phyloP scores from a whole-genome alignment of 2,329 filamentous ascomycete species.

The Colletotrichum graminicola region DNA sequence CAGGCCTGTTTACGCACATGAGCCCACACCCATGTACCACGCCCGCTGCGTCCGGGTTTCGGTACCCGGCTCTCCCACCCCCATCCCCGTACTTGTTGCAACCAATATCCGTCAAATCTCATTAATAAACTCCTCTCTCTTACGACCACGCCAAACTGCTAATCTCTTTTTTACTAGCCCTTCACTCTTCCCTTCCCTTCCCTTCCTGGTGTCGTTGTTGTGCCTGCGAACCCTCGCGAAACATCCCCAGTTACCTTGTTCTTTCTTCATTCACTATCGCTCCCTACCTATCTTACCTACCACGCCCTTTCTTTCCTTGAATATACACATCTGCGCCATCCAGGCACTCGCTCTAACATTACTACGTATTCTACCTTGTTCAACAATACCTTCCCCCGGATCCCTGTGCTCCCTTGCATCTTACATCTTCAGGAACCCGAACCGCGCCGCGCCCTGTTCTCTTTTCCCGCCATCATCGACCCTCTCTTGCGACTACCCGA shows the following conservation, averaged over 20 bases:
- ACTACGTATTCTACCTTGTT: conserved; percentile 21
- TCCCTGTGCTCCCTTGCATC: conserved; percentile 28
- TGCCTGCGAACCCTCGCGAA: conserved; percentile 23
- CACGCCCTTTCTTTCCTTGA: conserved; percentile 24
- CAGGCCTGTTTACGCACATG: conserved; percentile 13
- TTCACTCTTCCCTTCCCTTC: conserved; percentile 24
- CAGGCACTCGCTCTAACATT: conserved; percentile 3
- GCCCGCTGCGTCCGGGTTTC: conserved; percentile 19
- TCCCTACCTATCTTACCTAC: conserved; percentile 9
- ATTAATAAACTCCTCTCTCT: conserved; percentile 41
- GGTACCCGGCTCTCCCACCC: conserved; percentile 18
- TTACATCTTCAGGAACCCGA: conserved; percentile 29
- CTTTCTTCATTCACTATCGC: conserved; percentile 23
- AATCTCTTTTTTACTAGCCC: conserved; percentile 29
- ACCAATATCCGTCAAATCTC: conserved; percentile 38
- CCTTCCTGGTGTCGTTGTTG: conserved; percentile 20
- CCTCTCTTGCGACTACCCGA: conserved; percentile 28
- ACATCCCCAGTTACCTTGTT: conserved; percentile 23
- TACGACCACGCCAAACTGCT: conserved; percentile 18
- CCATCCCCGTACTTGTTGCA: conserved; percentile 14
- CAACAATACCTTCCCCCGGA: conserved; percentile 6
- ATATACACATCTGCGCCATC: neutral
- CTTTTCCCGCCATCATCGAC: conserved; percentile 2
- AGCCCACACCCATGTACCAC: conserved; percentile 15
- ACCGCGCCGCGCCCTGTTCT: conserved; percentile 26